These are phyloP conservation scores for Metschnikowia noctiluminum DNA, from an alignment of 805 yeast species.

Conservation along the genomic window DNA sequence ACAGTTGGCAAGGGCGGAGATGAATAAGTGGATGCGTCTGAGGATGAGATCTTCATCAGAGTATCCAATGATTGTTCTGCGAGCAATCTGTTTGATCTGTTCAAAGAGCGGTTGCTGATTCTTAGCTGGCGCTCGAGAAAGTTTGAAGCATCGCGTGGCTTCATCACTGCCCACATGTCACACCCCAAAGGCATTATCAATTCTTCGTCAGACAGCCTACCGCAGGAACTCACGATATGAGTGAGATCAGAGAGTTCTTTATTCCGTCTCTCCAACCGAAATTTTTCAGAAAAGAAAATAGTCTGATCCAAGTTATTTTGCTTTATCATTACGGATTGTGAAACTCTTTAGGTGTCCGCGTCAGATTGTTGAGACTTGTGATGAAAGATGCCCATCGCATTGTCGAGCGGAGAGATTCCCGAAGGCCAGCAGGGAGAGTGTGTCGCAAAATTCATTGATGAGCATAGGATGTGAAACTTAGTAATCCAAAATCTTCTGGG, in stretches of 20 bases:
- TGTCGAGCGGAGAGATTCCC: too few species aligned
- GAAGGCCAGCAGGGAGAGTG: too few species aligned
- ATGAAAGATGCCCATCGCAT: too few species aligned
- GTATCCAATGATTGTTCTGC: slow-evolving; percentile 1
- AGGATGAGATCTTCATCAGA: not conserved
- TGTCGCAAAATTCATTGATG: too few species aligned
- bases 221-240: not conserved
- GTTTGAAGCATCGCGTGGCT: slow-evolving; percentile 23
- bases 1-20: slow-evolving; percentile 57
- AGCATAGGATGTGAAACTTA: too few species aligned
- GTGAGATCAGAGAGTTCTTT: not conserved
- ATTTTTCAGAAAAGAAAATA: not conserved
- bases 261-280: not conserved
- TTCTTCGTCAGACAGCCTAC: not conserved
- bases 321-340: not conserved
- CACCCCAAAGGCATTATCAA: slow-evolving; percentile 7
- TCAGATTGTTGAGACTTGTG: too few species aligned
- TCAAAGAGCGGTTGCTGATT: slow-evolving; percentile 34
- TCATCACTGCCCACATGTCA: slow-evolving; percentile 6
- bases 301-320: not conserved
- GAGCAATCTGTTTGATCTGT: slow-evolving; percentile 17
- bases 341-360: too few species aligned
- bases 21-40: too few species aligned
- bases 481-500: too few species aligned
- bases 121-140: slow-evolving; percentile 27